These are phyloP conservation scores for Pelargonium cotyledonis DNA, from an alignment of 441 rosid species.

Conservation along the genomic window DNA sequence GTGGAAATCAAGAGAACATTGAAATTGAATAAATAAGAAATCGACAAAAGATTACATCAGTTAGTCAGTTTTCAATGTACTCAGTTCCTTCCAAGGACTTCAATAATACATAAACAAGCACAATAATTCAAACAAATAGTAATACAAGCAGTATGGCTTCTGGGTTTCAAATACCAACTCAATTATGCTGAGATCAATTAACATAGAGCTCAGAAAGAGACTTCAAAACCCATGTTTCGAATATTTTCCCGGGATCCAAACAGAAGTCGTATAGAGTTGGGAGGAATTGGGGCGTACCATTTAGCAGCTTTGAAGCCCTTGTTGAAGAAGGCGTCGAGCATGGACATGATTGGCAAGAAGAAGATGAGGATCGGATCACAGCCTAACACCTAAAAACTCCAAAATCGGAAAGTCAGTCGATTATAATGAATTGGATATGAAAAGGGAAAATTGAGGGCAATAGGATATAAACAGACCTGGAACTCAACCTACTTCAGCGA, in stretches of 20 bases:
- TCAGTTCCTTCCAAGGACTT: too few relatives aligned
- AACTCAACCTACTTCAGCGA: neutral
- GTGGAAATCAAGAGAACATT: constrained; percentile 19
- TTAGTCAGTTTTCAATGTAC: neutral
- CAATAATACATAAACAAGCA: too few relatives aligned
- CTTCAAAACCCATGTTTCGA: neutral
- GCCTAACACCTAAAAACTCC: neutral
- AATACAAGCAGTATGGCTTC: too few relatives aligned
- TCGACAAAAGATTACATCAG: neutral
- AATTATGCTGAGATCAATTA: neutral
- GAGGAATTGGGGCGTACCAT: constrained; percentile 39
- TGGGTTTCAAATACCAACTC: neutral
- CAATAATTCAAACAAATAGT: too few relatives aligned
- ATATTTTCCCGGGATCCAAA: neutral
- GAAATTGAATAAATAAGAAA: neutral
- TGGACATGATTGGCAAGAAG: constrained; percentile 45
- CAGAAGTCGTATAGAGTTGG: neutral
- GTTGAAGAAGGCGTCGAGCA: constrained; percentile 85
- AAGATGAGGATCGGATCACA: neutral
- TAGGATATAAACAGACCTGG: neutral
- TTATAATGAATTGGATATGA: neutral
- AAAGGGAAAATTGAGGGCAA: neutral
- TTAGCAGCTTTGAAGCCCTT: constrained; percentile 90
- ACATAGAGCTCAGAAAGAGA: neutral
- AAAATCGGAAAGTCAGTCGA: neutral